Conservation (phyloP, 2,329 filamentous ascomycete genomes). For the Ceratocystis huliohia region DNA sequence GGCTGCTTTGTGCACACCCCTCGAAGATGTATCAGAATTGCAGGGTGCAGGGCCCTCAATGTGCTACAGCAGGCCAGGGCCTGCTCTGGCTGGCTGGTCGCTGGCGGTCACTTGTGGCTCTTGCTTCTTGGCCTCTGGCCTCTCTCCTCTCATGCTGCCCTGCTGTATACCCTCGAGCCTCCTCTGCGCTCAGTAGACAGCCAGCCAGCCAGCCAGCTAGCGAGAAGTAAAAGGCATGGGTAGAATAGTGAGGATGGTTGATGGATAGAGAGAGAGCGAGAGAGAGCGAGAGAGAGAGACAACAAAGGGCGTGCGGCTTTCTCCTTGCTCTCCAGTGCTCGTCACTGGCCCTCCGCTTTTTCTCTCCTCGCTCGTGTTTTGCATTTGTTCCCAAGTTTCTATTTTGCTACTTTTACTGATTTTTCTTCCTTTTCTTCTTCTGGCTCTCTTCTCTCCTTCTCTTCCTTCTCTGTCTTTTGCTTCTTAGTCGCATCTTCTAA, state of each 20-base stretch:
- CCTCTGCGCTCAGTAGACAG: no score
- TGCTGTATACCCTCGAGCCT: neutral
- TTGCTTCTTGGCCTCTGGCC: neutral
- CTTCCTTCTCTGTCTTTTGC: neutral
- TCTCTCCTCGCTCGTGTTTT: neutral
- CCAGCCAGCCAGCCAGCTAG: no score
- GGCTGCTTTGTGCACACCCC: constrained; percentile 6
- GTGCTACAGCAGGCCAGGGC: neutral
- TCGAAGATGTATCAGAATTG: constrained; percentile 1
- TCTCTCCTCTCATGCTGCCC: neutral
- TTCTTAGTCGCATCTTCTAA: constrained; percentile 4
- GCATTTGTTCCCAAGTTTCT: neutral
- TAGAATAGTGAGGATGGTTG: no score
- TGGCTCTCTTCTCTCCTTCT: neutral
- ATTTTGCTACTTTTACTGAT: neutral
- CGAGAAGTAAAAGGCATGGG: no score
- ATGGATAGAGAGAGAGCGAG: neutral
- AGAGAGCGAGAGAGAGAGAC: neutral
- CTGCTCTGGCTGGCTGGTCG: neutral
- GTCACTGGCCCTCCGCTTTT: neutral
- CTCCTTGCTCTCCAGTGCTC: neutral
- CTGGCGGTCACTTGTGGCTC: neutral
- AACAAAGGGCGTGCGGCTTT: neutral
- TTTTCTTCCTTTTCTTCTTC: constrained; percentile 1
- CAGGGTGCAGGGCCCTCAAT: constrained; percentile 1